Base-by-base conservation (phyloP, 352 stramenopile genomes). In the Thraustochytrium sp. region DNA sequence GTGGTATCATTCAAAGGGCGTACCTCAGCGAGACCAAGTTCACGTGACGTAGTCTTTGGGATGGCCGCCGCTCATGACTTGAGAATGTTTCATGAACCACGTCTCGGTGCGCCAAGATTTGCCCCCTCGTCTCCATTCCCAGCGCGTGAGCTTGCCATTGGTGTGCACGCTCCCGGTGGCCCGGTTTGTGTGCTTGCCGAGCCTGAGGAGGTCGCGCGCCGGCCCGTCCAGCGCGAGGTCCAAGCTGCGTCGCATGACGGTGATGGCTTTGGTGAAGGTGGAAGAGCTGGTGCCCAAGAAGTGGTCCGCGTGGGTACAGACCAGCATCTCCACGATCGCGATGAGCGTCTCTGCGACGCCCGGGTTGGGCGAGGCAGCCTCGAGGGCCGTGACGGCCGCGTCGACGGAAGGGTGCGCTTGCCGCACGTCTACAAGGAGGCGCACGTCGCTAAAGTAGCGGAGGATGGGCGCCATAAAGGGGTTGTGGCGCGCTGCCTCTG, bases 191-290 rank as follows among this genome's bases (percentile, higher is more conserved):
- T 5, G 23, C 4, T 21, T 0, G 9, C 42, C 34, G 11, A 44
- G 26, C n/a, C n/a, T n/a, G 40, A 72, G 59, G 0, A 49, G 16
- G 13, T 72, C 3, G 9, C 42, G 13, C 18, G 26, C 40, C 9
- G 8, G 36, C 9, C 11, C 21, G 29, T 4, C 21, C 9, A 72
- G 59, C 46, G 59, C 13, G 0, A 16, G 11, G 18, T 38, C 4
- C 9, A 72, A 29, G 40, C 46, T 72, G 36, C 59, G 34, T 23
- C 62, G 38, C 62, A 75, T 56, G 13, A 51, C 18, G 4, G 74
- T 68, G 53, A 82, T 82, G 37, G 49, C 49, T 37, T 82, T 82
- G 11, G 74, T 68, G 54, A 82, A 82, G 42, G 74, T 82, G 11
- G 74, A 82, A 3, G n/a, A 21, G 40, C 51, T 55, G 13, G 16